Base-by-base conservation (phyloP, 768 basidiomycete genomes). In the Suillus bovinus region DNA sequence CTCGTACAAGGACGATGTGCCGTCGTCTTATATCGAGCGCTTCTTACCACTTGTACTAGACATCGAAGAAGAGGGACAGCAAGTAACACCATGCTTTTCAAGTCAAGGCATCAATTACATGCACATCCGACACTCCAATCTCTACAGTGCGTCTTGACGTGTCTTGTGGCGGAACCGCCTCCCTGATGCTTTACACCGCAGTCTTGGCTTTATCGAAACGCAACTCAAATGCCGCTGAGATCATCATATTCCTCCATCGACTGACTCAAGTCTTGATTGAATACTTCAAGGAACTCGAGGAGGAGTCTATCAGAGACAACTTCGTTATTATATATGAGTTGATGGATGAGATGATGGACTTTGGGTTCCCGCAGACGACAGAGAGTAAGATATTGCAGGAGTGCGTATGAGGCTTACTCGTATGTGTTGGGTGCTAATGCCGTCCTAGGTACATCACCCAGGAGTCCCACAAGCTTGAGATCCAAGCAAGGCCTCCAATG, bases 311-410 rank as follows among this genome's bases (percentile, higher is more conserved):
- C 72, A 84, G 97, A 9, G 97, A 99, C 77, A 99, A 99, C 72
- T 99, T 99, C 72, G 97, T 99, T 44, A 97, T 99, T 72, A 97
- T 99, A 57, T 99, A 97, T 76, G 96, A 99, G 74, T 86, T 99
- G 59, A 84, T 99, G 81, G 96, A 99, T 70, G 97, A 99, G 81
- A 98, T 99, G 94, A 98, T 99, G 95, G 97, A 99, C 80, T 99
- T 97, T 77, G 97, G 97, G 9, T 98, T 90, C 73, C 96, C 97
- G 0, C 97, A 99, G 76, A 99, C 96, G 46, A 99, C 97, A 17
- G 97, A 99, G 80, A 94, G 93, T 83, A 99, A 99, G 82, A 99
- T 99, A 68, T 77, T 99, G 58, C 96, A 99, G 78, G 96, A 99
- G 89, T 93, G 65, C 47, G 39, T 44, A 13, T 34, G 2, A 42